Base-by-base conservation (phyloP, 768 basidiomycete genomes). In the Hericium rajendrae region DNA sequence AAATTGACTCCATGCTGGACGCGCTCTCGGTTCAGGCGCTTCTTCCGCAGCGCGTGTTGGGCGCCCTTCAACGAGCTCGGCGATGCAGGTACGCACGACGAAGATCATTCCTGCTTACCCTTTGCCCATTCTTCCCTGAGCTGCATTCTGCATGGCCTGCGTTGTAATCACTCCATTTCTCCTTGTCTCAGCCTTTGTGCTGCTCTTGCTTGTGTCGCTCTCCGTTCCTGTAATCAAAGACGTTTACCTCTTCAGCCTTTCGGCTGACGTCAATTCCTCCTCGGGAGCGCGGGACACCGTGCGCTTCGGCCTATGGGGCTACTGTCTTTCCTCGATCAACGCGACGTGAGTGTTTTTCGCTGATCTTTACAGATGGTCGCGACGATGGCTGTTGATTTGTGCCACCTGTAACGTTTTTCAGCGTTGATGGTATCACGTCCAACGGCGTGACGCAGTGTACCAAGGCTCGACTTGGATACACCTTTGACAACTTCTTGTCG, bases 241-340 rank as follows among this genome's bases (percentile, higher is more conserved):
- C 58, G 78, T 86, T 51, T 81, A 75, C 69, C 73, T 85, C 52
- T 81, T 85, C 65, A 70, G 73, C 41, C 72, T 85, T 52, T 62
- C 72, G 24, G 73, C 73, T 15, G 64, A 72, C 38, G 65, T 69
- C 49, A 60, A 63, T 11, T 68, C 72, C 12, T 63, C 67, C 53
- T 60, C 71, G 52, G 70, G 69, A 48, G 75, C 71, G 43, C 67
- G 60, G 28, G 74, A 66, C 20, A 65, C 65, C 51, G 79, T 76
- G 58, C 71, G 70, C 43, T 79, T 84, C 66, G 84, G 84, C 56
- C 77, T 84, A 53, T 86, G 80, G 75, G 85, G 85, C 37, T 84
- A 81, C 64, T 86, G 84, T 68, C 70, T 76, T 40, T 76, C 77
- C 32, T 72, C 71, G 16, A 64, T 78, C 55, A 68, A 78, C 38